A percentile compares a stretch with the other conserved stretches of the same genome.
Evolutionary conservation across 2,329 filamentous ascomycete species (phyloP).

Genomic region (Rugonectria rugulosa): DNA sequence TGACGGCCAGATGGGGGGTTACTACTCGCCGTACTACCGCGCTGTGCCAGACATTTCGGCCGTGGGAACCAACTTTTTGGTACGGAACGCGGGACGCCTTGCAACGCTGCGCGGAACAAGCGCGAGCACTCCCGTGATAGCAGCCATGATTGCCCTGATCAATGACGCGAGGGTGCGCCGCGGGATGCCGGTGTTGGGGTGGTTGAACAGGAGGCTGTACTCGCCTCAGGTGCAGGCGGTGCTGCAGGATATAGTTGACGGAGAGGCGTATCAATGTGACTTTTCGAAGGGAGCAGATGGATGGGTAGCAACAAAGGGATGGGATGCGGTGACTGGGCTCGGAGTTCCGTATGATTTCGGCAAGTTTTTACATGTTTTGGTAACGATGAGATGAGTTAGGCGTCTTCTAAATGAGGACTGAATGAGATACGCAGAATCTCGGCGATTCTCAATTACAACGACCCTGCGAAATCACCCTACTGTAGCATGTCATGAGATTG

Average conservation of each 20-base stretch:
- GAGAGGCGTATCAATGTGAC: slow-evolving; percentile 50
- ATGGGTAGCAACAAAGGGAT: slow-evolving; percentile 55
- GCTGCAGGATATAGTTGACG: slow-evolving; percentile 52
- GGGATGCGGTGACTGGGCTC: slow-evolving; percentile 59
- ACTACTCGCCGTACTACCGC: slow-evolving; percentile 55
- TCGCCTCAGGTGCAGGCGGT: slow-evolving; percentile 44
- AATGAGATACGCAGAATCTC: too few relatives aligned
- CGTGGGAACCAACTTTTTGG: slow-evolving; percentile 64
- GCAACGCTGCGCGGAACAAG: slow-evolving; percentile 52
- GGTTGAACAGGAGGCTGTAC: slow-evolving; percentile 61
- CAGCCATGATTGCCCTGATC: slow-evolving; percentile 60
- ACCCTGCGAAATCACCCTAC: too few relatives aligned
- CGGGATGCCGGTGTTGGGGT: slow-evolving; percentile 60
- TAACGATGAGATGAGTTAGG: slow-evolving; percentile 22
- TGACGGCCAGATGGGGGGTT: slow-evolving; percentile 50
- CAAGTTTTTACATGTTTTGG: slow-evolving; percentile 45
- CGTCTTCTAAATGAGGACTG: not conserved
- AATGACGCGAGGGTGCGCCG: slow-evolving; percentile 60
- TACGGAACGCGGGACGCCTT: slow-evolving; percentile 41
- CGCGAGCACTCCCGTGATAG: slow-evolving; percentile 62
- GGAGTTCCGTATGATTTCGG: slow-evolving; percentile 55
- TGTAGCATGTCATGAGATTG: too few relatives aligned
- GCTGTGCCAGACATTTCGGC: slow-evolving; percentile 61
- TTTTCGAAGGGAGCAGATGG: slow-evolving; percentile 48
- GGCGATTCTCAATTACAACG: too few relatives aligned